Conservation (phyloP, 2,329 filamentous ascomycete genomes). For the Talaromyces sp. region DNA sequence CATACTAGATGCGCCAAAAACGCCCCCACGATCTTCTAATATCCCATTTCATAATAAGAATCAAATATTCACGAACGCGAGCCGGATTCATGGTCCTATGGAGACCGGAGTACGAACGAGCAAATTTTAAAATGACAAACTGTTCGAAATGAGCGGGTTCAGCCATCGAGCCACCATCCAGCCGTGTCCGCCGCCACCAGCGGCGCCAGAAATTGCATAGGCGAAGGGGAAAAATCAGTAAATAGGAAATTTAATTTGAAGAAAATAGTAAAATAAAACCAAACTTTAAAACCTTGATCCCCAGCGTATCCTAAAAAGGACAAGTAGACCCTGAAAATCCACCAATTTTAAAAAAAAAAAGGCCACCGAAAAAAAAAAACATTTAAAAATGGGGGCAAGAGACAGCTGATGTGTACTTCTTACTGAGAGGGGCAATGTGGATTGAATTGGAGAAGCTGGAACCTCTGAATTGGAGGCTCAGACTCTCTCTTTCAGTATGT, state of each 20-base stretch:
- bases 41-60: background rate
- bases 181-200: slow-evolving; percentile 16
- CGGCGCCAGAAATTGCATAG: background rate
- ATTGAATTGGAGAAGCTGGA: background rate
- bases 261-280: slow-evolving; percentile 12
- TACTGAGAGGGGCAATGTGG: too few relatives aligned
- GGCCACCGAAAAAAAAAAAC: slow-evolving; percentile 5
- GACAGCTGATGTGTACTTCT: too few relatives aligned
- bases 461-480: background rate
- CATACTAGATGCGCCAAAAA: background rate
- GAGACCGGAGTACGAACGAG: slow-evolving; percentile 3
- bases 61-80: background rate
- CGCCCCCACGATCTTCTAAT: slow-evolving; percentile 1
- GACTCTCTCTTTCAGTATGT: background rate
- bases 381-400: slow-evolving; percentile 1
- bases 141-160: background rate
- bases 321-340: slow-evolving; percentile 24
- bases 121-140: background rate
- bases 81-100: slow-evolving; percentile 9
- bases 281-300: slow-evolving; percentile 19
- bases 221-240: background rate
- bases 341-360: slow-evolving; percentile 8
- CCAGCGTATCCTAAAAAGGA: slow-evolving; percentile 9
- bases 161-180: slow-evolving; percentile 8
- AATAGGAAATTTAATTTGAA: background rate